Evolutionary conservation across 1,284 basidiomycete species (phyloP).

Genomic region (Pseudozyma tsukubaensis): DNA sequence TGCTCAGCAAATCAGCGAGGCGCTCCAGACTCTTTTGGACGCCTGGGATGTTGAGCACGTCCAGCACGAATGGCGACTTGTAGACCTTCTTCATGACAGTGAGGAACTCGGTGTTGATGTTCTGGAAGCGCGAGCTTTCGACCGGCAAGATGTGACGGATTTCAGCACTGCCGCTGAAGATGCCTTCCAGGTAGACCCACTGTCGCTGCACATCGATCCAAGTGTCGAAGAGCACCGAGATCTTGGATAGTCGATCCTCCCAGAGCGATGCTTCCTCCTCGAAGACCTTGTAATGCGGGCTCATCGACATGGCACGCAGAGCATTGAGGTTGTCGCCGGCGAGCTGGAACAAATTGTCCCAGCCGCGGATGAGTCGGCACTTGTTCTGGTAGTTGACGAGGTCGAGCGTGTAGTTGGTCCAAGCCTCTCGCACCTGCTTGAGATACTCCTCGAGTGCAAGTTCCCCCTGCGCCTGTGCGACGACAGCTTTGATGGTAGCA

Average conservation of each 20-base stretch:
- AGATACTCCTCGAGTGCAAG: slow-evolving; percentile 71
- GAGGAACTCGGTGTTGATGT: slow-evolving; percentile 98
- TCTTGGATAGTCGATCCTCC: slow-evolving; percentile 68
- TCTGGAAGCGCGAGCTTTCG: slow-evolving; percentile 95
- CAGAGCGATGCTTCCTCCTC: slow-evolving; percentile 71
- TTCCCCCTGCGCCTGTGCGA: slow-evolving; percentile 97
- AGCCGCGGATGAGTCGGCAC: slow-evolving; percentile 87
- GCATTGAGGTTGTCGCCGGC: slow-evolving; percentile 83
- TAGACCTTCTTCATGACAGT: slow-evolving; percentile 99
- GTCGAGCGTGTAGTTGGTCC: slow-evolving; percentile 95
- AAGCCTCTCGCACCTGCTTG: slow-evolving; percentile 84
- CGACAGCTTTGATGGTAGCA: slow-evolving; percentile 87
- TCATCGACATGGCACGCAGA: slow-evolving; percentile 82
- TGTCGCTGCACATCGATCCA: slow-evolving; percentile 99
- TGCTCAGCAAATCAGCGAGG: slow-evolving; percentile 92
- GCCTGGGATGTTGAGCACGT: slow-evolving; percentile 94
- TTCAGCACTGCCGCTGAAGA: slow-evolving; percentile 97
- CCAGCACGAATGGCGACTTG: slow-evolving; percentile 96
- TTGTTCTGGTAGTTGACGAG: slow-evolving; percentile 99
- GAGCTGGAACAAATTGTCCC: slow-evolving; percentile 82
- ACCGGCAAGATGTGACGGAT: slow-evolving; percentile 87
- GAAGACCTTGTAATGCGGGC: slow-evolving; percentile 67
- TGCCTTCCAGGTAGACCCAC: slow-evolving; percentile 99
- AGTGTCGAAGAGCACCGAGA: slow-evolving; percentile 88
- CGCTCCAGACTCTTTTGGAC: slow-evolving; percentile 98